These are phyloP conservation scores for Leptographium procerum DNA, from an alignment of 2,329 filamentous ascomycete genomes.

Conservation along the genomic window DNA sequence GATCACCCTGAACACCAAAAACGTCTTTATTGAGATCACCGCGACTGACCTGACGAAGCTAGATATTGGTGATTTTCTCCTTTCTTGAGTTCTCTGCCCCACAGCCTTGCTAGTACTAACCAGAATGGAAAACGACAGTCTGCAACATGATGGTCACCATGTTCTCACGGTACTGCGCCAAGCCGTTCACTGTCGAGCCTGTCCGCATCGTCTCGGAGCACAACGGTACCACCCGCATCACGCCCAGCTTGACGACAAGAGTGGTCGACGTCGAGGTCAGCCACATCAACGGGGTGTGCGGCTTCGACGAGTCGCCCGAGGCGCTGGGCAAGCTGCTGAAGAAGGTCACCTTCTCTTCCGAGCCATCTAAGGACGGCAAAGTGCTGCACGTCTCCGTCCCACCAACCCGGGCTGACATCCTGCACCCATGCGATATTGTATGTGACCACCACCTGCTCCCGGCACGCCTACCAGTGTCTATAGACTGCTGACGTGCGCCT, in stretches of 20 bases:
- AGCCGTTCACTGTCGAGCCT: constrained; percentile 87
- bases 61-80: constrained; percentile 53
- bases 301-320: constrained; percentile 61
- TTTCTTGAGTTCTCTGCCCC: constrained; percentile 17
- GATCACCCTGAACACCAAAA: constrained; percentile 81
- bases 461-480: too few species aligned
- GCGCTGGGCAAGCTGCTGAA: constrained; percentile 69
- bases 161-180: constrained; percentile 85
- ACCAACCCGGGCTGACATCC: constrained; percentile 81
- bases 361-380: constrained; percentile 58
- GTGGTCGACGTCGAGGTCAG: constrained; percentile 72
- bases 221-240: constrained; percentile 71
- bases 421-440: constrained; percentile 90
- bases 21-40: constrained; percentile 91
- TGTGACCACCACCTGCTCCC: too few species aligned
- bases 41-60: constrained; percentile 93
- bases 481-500: too few species aligned
- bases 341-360: constrained; percentile 81
- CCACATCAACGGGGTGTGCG: constrained; percentile 90
- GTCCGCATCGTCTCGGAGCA: constrained; percentile 87
- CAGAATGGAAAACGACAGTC: constrained; percentile 1
- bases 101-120: background rate
- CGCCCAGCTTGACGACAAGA: constrained; percentile 69
- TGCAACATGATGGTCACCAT: constrained; percentile 86
- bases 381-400: constrained; percentile 75